Evolutionary conservation across 2,329 filamentous ascomycete genomes (phyloP), one percentile per base, ranked within the genome.

Genomic region (Verticillium tricorpus): DNA sequence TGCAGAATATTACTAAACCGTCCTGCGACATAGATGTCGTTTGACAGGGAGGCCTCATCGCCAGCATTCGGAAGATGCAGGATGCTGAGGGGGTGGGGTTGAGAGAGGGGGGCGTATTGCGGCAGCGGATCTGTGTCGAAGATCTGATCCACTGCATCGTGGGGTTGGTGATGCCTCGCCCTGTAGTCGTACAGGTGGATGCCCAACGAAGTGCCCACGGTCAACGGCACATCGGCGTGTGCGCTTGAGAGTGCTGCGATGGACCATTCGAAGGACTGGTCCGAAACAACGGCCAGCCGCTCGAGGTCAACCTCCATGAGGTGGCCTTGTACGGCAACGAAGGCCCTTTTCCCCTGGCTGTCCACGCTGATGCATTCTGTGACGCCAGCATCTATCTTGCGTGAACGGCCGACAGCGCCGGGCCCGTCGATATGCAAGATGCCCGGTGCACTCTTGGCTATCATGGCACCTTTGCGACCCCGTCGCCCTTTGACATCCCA

Each of bases 1-100:
- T 92, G 89, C 3, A 97, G 79, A 61, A 97, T 91, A 69, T 88
- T 93, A 5, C 93, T 90, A 72, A 97, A 97, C 17, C 94, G 86
- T 0, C 94, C 94, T 5, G 90, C 92, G 39, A 97, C 87, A 77
- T 93, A 94, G 50, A 98, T 95, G 34, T 95, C 90, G 63, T 89
- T 84, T 58, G 91, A 90, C 19, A 87, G 80, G 64, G 85, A 80
- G 57, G 78, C 77, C 11, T 73, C 73, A 9, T 78, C 74, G 0
- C 82, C 83, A 1, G 85, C 77, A 9, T 78, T 80, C 15, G 89
- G 88, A 32, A 93, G 80, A 71, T 97, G 92, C 2, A 96, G 78
- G 64, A 97, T 93, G 56, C 89, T 92, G 28, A 96, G 82, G 1
- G 93, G 92, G 0, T 91, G 91, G 1, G 92, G 89, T 67, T 95